Base-by-base conservation (phyloP, 768 basidiomycete genomes). In the Panaeolus papilionaceus region DNA sequence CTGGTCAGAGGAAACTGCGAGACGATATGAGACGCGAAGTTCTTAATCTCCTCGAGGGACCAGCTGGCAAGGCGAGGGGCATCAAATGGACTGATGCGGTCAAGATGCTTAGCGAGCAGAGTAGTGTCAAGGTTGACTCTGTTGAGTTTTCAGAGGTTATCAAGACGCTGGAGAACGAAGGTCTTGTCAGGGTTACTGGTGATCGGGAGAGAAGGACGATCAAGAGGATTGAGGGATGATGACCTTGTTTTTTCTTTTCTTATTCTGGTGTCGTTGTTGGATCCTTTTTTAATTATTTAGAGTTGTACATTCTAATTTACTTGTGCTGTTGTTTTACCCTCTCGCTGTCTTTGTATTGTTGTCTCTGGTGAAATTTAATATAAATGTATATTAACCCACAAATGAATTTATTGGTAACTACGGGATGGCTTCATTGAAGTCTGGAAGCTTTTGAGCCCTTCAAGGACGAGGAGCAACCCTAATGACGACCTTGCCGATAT, bases 1-100 rank as follows among this genome's bases (percentile, higher is more conserved):
- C 88, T 63, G 92, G 95, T 28, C 93, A 96, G 80, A 84, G 95
- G 71, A 91, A 90, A 77, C 74, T 97, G 79, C 86, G 90, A 54
- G 94, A 92, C n/a, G 96, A 98, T 78, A 90, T 99, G 86, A 88
- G 92, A 72, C 89, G 86, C 73, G 98, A 94, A 74, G 79, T 98
- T 12, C 73, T 95, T 72, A 81, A 76, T 28, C 79, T 95, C 71
- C 77, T 95, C 67, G 89, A 91, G 44, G 79, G 77, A 2, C 79
- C 75, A 14, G 84, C 84, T 10, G 84, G 81, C 1, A 80, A 81
- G 40, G 81, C 79, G 28, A 85, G 89, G 67, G 85, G 95, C 16
- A 78, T 95, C 67, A 88, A 89, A 71, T 98, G 95, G 94, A 79
- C 82, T 4, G 95, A 98, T 23, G 91, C 89, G n/a, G 81, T 94